These are phyloP conservation scores for Fusarium robinianum DNA, from an alignment of 2,329 filamentous ascomycete genomes.

Conservation along the genomic window DNA sequence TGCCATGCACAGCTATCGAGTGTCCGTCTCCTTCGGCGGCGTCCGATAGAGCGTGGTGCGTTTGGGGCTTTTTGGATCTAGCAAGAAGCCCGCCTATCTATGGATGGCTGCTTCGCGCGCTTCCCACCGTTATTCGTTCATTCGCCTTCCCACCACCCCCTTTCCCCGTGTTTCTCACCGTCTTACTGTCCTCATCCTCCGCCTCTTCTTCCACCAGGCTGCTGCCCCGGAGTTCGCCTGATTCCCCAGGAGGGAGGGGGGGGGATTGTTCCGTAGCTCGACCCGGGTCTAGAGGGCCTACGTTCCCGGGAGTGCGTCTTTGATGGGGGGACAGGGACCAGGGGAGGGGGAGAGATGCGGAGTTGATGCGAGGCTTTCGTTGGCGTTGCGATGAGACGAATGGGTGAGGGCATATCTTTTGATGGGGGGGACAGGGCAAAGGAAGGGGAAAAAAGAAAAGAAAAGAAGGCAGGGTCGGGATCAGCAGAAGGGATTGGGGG, in stretches of 20 bases:
- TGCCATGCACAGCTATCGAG: neutral
- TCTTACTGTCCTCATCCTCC: neutral
- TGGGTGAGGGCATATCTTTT: too few relatives aligned
- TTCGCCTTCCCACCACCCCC: too few relatives aligned
- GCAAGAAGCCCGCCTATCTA: neutral
- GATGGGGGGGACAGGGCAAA: neutral
- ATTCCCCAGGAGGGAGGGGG: neutral
- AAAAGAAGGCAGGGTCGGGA: conserved; percentile 3
- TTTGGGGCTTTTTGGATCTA: conserved; percentile 1
- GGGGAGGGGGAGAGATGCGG: conserved; percentile 2
- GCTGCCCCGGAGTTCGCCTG: conserved; percentile 7
- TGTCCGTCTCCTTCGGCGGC: neutral
- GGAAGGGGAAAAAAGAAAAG: neutral
- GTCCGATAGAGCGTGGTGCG: neutral
- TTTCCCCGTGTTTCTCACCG: neutral
- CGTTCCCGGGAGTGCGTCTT: conserved; percentile 13
- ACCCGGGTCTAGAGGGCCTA: conserved; percentile 11
- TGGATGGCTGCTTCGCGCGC: neutral
- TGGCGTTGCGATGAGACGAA: too few relatives aligned
- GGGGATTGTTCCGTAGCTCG: neutral
- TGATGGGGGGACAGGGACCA: neutral
- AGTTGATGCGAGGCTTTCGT: neutral
- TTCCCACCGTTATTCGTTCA: conserved; percentile 1
- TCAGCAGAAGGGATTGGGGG: conserved; percentile 10
- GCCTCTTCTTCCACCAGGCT: too few relatives aligned